Evolutionary conservation across 2,329 filamentous ascomycete genomes (phyloP), one percentile per base, ranked within the genome.

Genomic region (Periglandula ipomoeae): DNA sequence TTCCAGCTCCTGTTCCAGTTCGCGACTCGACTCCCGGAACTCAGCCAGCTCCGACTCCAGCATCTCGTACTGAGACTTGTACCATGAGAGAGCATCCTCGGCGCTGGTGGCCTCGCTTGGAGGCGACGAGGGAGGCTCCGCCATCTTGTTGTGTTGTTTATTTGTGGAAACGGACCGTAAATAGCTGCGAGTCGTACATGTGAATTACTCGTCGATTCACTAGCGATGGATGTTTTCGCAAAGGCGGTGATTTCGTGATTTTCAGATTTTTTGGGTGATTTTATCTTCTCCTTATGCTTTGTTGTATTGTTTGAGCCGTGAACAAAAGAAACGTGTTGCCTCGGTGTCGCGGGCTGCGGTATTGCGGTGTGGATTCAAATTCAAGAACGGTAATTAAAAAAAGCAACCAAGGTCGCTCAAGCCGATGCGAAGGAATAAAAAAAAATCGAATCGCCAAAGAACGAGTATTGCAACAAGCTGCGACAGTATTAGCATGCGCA

Each of bases 61-160:
- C 64, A 89, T 82, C 69, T 94, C 89, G 71, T 97, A 97, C 66
- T 97, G 91, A 47, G 82, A 71, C 74, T 98, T 98, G 79, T 97
- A 98, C 79, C 93, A 96, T 50, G 84, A 78, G 46, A 98, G 75
- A 53, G 90, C 85, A 62, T 93, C 87, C 62, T 89, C 84, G 44
- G 76, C 65, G 48, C 66, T 75, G 48, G 78, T 66, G 46, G 70
- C 66, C 60, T 74, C 76, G 60, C 69, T 70, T 10, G 78, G 79
- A 47, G 81, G 81, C 44, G 81, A 84, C 5, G 81, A 84, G 5
- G 79, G 79, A 57, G 74, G 73, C 61, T 83, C 80, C 52, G 72
- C 70, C 76, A 81, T 81, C 58, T 41, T 38, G 20, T 20, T 19
- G 17, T 44, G 34, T 17, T 38, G 39, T 42, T 35, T 38, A 39